Evolutionary conservation across 805 yeast genomes (phyloP), one percentile per base, ranked within the genome.

Genomic region (Wickerhamiella bombiphila): DNA sequence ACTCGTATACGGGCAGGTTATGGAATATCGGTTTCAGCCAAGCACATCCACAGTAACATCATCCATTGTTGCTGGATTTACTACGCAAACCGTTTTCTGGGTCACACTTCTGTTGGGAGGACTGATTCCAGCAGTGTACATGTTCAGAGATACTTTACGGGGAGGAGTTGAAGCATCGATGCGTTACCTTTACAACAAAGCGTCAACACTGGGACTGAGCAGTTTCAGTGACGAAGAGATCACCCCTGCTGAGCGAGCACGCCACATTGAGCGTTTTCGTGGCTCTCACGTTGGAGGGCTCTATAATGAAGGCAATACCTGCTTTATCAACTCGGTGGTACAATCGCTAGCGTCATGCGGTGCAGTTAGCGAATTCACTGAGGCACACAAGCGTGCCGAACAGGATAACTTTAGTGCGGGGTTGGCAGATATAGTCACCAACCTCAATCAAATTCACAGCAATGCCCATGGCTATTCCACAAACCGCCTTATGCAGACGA

Each of bases 301-400:
- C 26, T 68, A 71, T 41, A 86, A 86, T 54, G 94, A 82, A 46
- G 95, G 96, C 11, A 86, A 86, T 54, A 83, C 95, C 0, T 86
- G 96, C 57, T 86, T 86, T 51, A 83, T 85, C 93, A 86, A 86
- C 59, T 74, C 85, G 18, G 95, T 86, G 1, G 57, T 86, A 20
- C 96, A 86, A 56, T 70, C 80, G 14, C 59, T 85, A 40, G 85
- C 94, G 0, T 76, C 88, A 0, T 76, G 91, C 0, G 65, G 68
- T 19, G 70, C 74, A 25, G 60, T 83, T 26, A 47, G 65, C 15
- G 61, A 63, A 16, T 80, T 77, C 49, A 62, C 80, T 33, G 69
- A 72, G 29, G 58, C 62, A 20, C 6, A 66, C 60, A 35, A 55
- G 65, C 22, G 40, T 24, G 34, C 36, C 19, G 38, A 46, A 14